Percentiles rank a stretch among this genome's conserved stretches.
Evolutionary conservation across 1,139 yeast species (phyloP).

Genomic region (Nadsonia starkeyi-henricii): DNA sequence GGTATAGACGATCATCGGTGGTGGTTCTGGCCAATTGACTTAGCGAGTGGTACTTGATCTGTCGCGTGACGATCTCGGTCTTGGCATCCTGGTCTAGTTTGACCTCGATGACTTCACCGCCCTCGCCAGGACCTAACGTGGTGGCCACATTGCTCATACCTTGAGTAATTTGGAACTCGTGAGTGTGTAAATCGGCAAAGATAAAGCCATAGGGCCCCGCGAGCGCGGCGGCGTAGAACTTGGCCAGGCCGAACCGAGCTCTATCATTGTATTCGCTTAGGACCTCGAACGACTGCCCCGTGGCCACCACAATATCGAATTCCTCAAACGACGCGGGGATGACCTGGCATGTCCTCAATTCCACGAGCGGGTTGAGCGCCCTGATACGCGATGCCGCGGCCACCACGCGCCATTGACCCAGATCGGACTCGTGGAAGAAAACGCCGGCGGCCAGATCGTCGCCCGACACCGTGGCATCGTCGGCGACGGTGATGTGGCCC

Average conservation of each 20-base stretch:
- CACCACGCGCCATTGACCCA: constrained; percentile 34
- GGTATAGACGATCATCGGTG: background rate
- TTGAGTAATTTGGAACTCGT: background rate
- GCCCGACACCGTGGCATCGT: constrained; percentile 38
- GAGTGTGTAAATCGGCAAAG: background rate
- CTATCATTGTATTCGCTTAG: constrained; percentile 32
- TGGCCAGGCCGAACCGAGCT: constrained; percentile 42
- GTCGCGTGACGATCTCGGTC: background rate
- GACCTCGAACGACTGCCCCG: constrained; percentile 64
- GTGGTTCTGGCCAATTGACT: background rate
- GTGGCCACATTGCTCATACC: background rate
- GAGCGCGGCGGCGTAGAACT: constrained; percentile 54
- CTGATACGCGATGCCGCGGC: constrained; percentile 41
- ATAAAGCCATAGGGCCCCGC: constrained; percentile 79
- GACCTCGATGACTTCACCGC: background rate
- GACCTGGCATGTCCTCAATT: constrained; percentile 27
- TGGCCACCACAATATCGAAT: constrained; percentile 48
- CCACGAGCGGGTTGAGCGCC: constrained; percentile 70
- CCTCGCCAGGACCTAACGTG: background rate
- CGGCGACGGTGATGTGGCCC: constrained; percentile 61
- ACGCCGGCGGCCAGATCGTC: constrained; percentile 69
- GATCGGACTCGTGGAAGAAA: constrained; percentile 40
- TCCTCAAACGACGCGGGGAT: constrained; percentile 23
- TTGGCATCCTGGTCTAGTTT: too few species aligned
- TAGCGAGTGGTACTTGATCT: background rate